A percentile compares a stretch with the other conserved stretches of the same genome.
These are phyloP conservation scores for Venturiaceae sp. DNA, from an alignment of 2,329 filamentous ascomycete species.

Conservation along the genomic window DNA sequence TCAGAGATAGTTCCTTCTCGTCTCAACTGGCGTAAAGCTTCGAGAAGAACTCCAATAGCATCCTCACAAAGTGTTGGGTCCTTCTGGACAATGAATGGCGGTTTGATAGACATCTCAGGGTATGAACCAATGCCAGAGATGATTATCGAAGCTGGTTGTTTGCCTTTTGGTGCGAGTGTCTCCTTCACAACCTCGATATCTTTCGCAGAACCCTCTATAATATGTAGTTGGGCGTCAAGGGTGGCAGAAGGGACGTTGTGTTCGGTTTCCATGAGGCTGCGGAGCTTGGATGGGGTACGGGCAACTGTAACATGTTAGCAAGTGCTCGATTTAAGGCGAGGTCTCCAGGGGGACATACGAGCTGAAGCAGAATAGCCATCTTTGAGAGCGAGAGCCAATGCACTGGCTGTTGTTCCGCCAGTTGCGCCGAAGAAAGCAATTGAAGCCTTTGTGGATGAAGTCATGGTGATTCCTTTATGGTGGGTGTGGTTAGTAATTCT, in stretches of 20 bases:
- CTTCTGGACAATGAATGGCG: slow-evolving; percentile 19
- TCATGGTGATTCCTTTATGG: not conserved
- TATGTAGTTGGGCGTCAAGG: slow-evolving; percentile 32
- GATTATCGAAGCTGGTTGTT: slow-evolving; percentile 31
- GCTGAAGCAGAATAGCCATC: slow-evolving; percentile 36
- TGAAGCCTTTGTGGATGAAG: not conserved
- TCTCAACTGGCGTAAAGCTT: slow-evolving; percentile 17
- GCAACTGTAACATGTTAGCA: slow-evolving; percentile 22
- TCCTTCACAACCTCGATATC: slow-evolving; percentile 30
- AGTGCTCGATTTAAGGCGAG: not conserved
- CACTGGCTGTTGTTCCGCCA: slow-evolving; percentile 34
- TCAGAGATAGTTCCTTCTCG: slow-evolving; percentile 1
- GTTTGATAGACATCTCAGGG: slow-evolving; percentile 15
- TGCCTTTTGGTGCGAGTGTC: slow-evolving; percentile 18
- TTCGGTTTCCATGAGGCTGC: slow-evolving; percentile 24
- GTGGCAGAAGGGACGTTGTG: slow-evolving; percentile 27
- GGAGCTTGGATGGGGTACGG: slow-evolving; percentile 40
- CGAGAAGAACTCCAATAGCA: slow-evolving; percentile 20
- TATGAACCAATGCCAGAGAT: slow-evolving; percentile 37
- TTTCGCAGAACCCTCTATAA: slow-evolving; percentile 37
- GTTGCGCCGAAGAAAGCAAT: slow-evolving; percentile 44
- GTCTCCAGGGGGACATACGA: slow-evolving; percentile 13
- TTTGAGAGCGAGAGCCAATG: slow-evolving; percentile 33
- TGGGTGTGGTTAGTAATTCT: too few species aligned
- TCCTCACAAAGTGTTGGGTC: slow-evolving; percentile 26